phyloP scores from a whole-genome alignment of 2,329 filamentous ascomycete species.

The Kalaharituber pfeilii region DNA sequence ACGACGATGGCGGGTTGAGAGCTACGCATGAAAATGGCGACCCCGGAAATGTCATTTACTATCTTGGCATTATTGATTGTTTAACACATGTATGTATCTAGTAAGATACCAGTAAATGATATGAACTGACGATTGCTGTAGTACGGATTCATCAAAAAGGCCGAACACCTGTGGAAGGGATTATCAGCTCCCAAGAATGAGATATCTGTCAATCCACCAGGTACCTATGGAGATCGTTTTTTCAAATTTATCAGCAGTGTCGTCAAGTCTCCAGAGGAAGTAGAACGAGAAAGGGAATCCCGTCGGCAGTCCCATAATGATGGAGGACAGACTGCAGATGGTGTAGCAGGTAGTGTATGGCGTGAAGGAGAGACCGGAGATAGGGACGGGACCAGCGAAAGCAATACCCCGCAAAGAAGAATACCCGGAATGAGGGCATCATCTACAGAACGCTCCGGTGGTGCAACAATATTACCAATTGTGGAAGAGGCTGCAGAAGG shows the following conservation, averaged over 20 bases:
- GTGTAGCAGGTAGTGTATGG: conserved; percentile 6
- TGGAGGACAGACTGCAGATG: conserved; percentile 24
- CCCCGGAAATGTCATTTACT: conserved; percentile 85
- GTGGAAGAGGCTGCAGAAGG: conserved; percentile 79
- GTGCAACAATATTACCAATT: conserved; percentile 51
- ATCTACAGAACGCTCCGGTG: conserved; percentile 38
- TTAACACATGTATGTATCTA: conserved; percentile 56
- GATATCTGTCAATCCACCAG: conserved; percentile 81
- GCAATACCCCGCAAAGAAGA: conserved; percentile 45
- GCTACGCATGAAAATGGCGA: conserved; percentile 81
- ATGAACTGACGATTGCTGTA: conserved; percentile 30
- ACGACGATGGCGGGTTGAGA: conserved; percentile 80
- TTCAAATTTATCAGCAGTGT: conserved; percentile 78
- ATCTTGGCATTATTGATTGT: conserved; percentile 95
- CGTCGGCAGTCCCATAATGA: conserved; percentile 38
- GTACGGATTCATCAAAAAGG: conserved; percentile 88
- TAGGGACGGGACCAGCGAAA: conserved; percentile 31
- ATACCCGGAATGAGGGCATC: conserved; percentile 41
- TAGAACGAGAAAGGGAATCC: conserved; percentile 47
- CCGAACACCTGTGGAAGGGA: conserved; percentile 95
- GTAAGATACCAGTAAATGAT: conserved; percentile 5
- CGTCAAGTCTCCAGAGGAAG: conserved; percentile 79
- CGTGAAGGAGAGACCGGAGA: conserved; percentile 17
- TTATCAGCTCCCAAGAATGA: conserved; percentile 64
- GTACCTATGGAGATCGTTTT: conserved; percentile 85